phyloP scores from a whole-genome alignment of 2,329 filamentous ascomycete species.

The Sarocladiaceae sp. region DNA sequence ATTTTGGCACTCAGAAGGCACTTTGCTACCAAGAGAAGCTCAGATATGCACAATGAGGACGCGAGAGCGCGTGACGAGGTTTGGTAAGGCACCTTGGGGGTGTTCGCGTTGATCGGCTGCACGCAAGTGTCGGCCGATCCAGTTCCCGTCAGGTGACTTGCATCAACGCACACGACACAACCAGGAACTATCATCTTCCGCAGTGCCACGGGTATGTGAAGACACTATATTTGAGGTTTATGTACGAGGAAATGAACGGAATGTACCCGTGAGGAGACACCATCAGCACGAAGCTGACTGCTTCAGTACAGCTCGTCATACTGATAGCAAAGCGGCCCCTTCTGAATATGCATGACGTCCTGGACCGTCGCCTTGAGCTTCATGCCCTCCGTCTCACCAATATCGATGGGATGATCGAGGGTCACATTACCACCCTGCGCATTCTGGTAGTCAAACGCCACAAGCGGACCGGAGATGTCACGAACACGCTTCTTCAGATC shows the following conservation, averaged over 20 bases:
- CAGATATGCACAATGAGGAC: too few species aligned
- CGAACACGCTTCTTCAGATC: background rate
- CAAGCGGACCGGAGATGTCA: background rate
- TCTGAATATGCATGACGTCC: slow-evolving; percentile 7
- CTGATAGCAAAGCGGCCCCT: background rate
- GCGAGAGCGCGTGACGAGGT: too few species aligned
- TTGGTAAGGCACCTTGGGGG: too few species aligned
- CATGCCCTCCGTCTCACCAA: slow-evolving; percentile 3
- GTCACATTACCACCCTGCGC: background rate
- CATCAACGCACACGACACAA: too few species aligned
- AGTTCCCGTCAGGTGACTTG: too few species aligned
- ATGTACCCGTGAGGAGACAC: background rate
- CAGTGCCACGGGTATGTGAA: too few species aligned
- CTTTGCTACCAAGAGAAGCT: too few species aligned
- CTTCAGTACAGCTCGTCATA: background rate
- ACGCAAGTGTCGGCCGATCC: too few species aligned
- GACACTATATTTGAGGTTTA: too few species aligned
- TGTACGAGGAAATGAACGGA: background rate
- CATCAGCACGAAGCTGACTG: background rate
- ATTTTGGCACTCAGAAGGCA: too few species aligned
- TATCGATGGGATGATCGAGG: background rate
- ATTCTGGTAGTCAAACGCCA: background rate
- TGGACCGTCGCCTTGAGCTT: background rate
- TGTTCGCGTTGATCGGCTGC: too few species aligned
- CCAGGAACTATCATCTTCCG: too few species aligned